Evolutionary conservation across 1,284 basidiomycete species (phyloP).

Genomic region (Fomitopsis betulina): DNA sequence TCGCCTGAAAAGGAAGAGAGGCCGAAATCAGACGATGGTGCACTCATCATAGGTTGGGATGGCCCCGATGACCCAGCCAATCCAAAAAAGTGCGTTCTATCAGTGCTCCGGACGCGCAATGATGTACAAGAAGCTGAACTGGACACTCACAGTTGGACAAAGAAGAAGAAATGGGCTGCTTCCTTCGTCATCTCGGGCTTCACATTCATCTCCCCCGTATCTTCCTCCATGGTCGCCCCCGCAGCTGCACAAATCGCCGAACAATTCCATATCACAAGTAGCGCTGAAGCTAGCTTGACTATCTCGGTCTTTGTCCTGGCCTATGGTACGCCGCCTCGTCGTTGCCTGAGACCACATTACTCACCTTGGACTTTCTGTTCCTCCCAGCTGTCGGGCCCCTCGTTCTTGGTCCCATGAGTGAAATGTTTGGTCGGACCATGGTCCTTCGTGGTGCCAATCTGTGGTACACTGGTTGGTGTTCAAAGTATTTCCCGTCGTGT

Average conservation of each 20-base stretch:
- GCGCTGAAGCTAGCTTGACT: slow-evolving; percentile 47
- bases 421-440: slow-evolving; percentile 37
- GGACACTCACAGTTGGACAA: slow-evolving; percentile 40
- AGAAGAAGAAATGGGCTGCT: slow-evolving; percentile 51
- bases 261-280: slow-evolving; percentile 48
- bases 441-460: slow-evolving; percentile 46
- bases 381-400: slow-evolving; percentile 42
- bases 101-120: background rate
- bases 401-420: slow-evolving; percentile 48
- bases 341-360: background rate
- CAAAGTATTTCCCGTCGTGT: background rate
- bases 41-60: slow-evolving; percentile 50
- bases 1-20: slow-evolving; percentile 1
- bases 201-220: slow-evolving; percentile 56
- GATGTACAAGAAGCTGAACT: background rate
- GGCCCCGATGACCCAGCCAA: slow-evolving; percentile 52
- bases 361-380: background rate
- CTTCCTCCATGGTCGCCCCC: slow-evolving; percentile 67
- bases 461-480: slow-evolving; percentile 44
- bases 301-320: slow-evolving; percentile 65
- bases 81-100: slow-evolving; percentile 47
- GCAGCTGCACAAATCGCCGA: slow-evolving; percentile 45
- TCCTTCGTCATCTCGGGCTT: slow-evolving; percentile 53
- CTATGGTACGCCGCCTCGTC: slow-evolving; percentile 37
- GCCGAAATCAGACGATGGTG: background rate